Evolutionary conservation across 2,329 filamentous ascomycete species (phyloP).

Genomic region (Stemphylium beticola): DNA sequence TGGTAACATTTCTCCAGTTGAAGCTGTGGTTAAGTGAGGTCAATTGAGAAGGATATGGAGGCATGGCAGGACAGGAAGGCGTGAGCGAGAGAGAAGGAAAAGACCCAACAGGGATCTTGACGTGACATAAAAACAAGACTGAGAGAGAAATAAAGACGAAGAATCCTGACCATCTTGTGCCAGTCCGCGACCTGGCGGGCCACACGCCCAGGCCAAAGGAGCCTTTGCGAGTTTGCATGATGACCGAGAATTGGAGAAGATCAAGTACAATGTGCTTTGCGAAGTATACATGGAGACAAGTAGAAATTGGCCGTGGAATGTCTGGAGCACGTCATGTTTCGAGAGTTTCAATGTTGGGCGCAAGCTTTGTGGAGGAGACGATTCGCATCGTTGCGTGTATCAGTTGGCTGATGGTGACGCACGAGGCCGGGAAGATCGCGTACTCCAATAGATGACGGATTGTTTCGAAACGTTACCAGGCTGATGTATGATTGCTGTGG

Average conservation of each 20-base stretch:
- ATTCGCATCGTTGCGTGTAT: slow-evolving; percentile 7
- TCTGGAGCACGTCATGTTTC: slow-evolving; percentile 3
- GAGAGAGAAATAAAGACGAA: slow-evolving; percentile 14
- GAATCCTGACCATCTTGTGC: slow-evolving; percentile 20
- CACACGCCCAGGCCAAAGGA: slow-evolving; percentile 9
- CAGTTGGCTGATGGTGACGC: background rate
- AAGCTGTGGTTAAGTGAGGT: background rate
- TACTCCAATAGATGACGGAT: background rate
- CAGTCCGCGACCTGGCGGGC: slow-evolving; percentile 14
- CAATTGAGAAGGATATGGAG: slow-evolving; percentile 17
- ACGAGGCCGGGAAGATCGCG: background rate
- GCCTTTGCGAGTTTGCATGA: slow-evolving; percentile 19
- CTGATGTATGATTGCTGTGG: background rate
- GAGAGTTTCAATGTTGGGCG: background rate
- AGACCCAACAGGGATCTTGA: slow-evolving; percentile 8
- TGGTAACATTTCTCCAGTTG: background rate
- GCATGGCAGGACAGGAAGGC: slow-evolving; percentile 21
- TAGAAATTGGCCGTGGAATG: background rate
- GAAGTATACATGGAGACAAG: background rate
- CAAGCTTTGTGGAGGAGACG: background rate
- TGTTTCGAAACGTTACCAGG: slow-evolving; percentile 3
- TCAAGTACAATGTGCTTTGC: background rate
- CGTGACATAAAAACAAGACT: slow-evolving; percentile 17
- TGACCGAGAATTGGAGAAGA: background rate
- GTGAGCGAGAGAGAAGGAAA: slow-evolving; percentile 13